Evolutionary conservation across 805 yeast species (phyloP).

Genomic region (Metschnikowia cerradonensis): DNA sequence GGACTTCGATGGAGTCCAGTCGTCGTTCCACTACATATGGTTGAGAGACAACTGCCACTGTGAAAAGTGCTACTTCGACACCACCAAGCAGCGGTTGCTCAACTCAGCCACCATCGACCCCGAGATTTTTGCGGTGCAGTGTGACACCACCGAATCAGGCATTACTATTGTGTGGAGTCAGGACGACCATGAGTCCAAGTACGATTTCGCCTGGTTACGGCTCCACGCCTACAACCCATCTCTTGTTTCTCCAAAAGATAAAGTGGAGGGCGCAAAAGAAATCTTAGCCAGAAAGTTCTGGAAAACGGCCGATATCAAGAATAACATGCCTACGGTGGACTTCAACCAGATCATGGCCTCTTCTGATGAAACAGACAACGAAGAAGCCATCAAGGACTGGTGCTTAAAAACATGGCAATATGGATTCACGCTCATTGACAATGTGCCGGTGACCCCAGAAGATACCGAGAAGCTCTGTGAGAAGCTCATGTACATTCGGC

Average conservation of each 20-base stretch:
- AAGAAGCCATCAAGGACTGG: conserved; percentile 52
- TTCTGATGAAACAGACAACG: conserved; percentile 25
- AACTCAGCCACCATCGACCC: conserved; percentile 46
- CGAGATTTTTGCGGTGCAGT: conserved; percentile 22
- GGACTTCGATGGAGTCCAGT: conserved; percentile 8
- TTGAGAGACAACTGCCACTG: conserved; percentile 64
- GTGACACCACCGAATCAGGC: conserved; percentile 11
- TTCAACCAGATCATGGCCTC: conserved; percentile 43
- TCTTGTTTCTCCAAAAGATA: conserved; percentile 28
- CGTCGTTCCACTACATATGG: conserved; percentile 44
- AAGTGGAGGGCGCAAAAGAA: conserved; percentile 25
- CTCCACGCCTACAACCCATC: conserved; percentile 52
- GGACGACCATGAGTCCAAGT: conserved; percentile 35
- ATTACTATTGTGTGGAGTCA: conserved; percentile 37
- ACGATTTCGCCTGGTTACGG: conserved; percentile 40
- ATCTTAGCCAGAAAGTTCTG: conserved; percentile 37
- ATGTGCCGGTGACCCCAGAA: conserved; percentile 57
- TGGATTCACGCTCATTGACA: conserved; percentile 60
- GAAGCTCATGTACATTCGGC: conserved; percentile 54
- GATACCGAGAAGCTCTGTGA: conserved; percentile 57
- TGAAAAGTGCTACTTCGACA: conserved; percentile 46
- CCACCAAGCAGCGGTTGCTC: conserved; percentile 57
- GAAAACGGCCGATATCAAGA: conserved; percentile 40
- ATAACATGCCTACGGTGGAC: conserved; percentile 45
- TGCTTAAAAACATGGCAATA: conserved; percentile 47